Percentiles rank a stretch among this genome's conserved stretches.
Evolutionary conservation across 805 yeast species (phyloP).

Genomic region (Pichia heedii): DNA sequence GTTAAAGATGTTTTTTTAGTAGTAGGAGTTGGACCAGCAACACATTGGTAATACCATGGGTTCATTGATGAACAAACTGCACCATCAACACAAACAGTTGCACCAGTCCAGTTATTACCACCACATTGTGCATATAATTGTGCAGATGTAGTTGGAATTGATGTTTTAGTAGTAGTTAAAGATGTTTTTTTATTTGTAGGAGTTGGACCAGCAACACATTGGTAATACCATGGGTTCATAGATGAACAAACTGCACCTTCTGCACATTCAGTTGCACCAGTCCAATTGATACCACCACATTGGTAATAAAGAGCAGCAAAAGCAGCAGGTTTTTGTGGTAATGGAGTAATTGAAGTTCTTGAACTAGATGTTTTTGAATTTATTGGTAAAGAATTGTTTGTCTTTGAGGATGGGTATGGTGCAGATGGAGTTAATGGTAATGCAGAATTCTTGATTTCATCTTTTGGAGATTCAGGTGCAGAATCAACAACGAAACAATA

Average conservation of each 20-base stretch:
- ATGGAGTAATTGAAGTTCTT: conserved; percentile 1
- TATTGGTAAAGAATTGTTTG: neutral
- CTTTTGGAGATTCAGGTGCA: neutral
- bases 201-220: conserved; percentile 13
- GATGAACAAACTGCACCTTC: conserved; percentile 16
- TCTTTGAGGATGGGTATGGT: neutral
- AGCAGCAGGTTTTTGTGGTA: conserved; percentile 3
- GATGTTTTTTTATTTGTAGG: neutral
- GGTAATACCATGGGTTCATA: conserved; percentile 20
- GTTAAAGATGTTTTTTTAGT: conserved; percentile 2
- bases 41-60: conserved; percentile 19
- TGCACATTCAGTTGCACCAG: conserved; percentile 17
- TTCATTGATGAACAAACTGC: conserved; percentile 16
- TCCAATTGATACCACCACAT: conserved; percentile 19
- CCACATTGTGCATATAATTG: conserved; percentile 16
- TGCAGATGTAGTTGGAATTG: neutral
- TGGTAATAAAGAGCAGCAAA: conserved; percentile 14
- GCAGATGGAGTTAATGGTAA: neutral
- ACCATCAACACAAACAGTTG: conserved; percentile 15
- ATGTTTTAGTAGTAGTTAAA: neutral
- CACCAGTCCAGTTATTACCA: conserved; percentile 12
- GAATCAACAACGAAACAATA: conserved; percentile 12
- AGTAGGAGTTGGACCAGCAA: conserved; percentile 9
- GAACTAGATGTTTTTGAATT: conserved; percentile 2
- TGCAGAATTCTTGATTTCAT: neutral